Evolutionary conservation across 148 eudicot species (phyloP).

Genomic region (Nyssa sinensis): DNA sequence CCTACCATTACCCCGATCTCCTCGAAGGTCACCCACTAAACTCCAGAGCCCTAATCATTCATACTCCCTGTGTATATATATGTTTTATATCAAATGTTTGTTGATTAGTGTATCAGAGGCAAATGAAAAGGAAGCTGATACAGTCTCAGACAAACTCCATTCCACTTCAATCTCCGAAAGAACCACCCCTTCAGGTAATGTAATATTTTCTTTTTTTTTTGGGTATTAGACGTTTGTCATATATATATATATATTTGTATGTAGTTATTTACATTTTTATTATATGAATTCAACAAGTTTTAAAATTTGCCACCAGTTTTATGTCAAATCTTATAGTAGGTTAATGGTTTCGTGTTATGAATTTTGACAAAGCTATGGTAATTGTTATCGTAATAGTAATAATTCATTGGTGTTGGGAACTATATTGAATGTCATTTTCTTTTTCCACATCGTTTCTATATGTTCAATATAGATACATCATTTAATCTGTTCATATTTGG

Average conservation of each 20-base stretch:
- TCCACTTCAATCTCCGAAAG: constrained; percentile 66
- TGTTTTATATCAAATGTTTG: neutral
- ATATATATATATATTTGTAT: neutral
- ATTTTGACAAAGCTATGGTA: neutral
- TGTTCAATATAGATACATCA: too few relatives aligned
- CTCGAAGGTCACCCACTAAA: constrained; percentile 46
- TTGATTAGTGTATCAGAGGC: constrained; percentile 30
- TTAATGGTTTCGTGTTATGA: neutral
- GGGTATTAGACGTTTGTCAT: too few relatives aligned
- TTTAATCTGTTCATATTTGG: too few relatives aligned
- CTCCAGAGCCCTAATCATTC: constrained; percentile 3
- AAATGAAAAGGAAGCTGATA: constrained; percentile 53
- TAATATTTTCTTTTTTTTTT: too few relatives aligned
- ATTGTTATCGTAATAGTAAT: neutral
- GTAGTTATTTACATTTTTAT: neutral
- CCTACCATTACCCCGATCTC: constrained; percentile 72
- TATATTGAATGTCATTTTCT: neutral
- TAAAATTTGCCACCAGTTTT: neutral
- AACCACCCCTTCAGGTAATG: constrained; percentile 15
- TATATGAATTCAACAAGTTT: neutral
- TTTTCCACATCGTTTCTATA: neutral
- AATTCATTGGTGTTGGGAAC: neutral
- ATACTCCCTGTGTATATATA: neutral
- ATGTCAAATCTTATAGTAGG: neutral
- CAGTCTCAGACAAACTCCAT: constrained; percentile 70